Base-by-base conservation (phyloP, 75 land plant genomes). In the Cryptomeria japonica region DNA sequence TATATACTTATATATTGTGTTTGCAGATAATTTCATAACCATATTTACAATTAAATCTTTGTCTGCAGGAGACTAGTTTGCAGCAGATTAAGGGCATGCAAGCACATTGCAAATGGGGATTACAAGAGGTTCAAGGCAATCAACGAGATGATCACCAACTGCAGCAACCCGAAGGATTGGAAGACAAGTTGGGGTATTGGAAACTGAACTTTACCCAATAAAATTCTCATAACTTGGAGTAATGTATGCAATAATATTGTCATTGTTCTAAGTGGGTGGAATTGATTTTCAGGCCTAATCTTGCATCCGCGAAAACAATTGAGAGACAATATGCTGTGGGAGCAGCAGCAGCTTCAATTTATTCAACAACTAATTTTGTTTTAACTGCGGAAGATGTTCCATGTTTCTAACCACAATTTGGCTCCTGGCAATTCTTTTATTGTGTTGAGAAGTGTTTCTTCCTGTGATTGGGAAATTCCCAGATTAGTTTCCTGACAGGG, bases 291-390 rank as follows among this genome's bases (percentile, higher is more conserved):
- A 84, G 86, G 64, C 34, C 86, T 22, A 51, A 36, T 61, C 38
- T 37, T 18, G 58, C 86, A 53, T 36, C 68, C 16, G n/a, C 46
- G 18, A 91, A 89, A 9, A 75, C 44, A 53, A 58, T 87, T 32
- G 93, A 92, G 85, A 86, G 84, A n/a, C 90, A 86, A 41, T 87
- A 84, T 51, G 93, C 92, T 38, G 89, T 94, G 9, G 70, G 84
- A 84, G 95, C 95, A 19, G 94, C 95, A 58, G 95, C 95, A 42
- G 95, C 95, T 80, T 93, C 95, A 53, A 89, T 94, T 44, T 94
- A 93, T 79, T 94, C 95, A 22, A 94, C 95, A 12, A 90, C 91
- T 70, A 86, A 86, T 44, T 86, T 72, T 86, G 87, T 44, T 2
- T 18, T 82, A 18, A 36, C 61, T 13, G 34, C 86, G 14, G 64